Conservation (phyloP, 2,329 filamentous ascomycete species). For the Aspergillus fumigatiaffinis region DNA sequence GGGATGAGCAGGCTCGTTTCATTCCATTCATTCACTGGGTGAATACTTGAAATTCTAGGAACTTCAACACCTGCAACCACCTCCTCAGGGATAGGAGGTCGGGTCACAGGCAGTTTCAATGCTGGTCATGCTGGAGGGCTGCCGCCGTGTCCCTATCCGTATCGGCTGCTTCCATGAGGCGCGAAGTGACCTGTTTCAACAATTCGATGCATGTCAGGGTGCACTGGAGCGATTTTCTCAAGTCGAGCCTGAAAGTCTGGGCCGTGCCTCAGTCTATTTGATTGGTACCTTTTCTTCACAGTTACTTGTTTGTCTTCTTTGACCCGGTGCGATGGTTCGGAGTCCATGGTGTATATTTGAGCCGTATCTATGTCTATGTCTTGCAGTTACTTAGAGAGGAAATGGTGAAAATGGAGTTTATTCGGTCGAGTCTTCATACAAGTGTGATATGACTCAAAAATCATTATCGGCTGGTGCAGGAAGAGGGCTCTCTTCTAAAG, state of each 20-base stretch:
- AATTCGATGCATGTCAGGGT: background rate
- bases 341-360: background rate
- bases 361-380: background rate
- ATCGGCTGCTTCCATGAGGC: constrained; percentile 7
- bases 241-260: background rate
- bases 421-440: background rate
- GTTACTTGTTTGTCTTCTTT: background rate
- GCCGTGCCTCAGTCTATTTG: background rate
- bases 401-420: constrained; percentile 13
- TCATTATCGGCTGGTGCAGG: background rate
- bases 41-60: constrained; percentile 9
- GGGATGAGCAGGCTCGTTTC: background rate
- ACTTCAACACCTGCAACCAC: background rate
- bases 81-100: background rate
- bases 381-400: constrained; percentile 10
- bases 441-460: background rate
- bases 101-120: background rate
- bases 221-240: background rate
- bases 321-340: constrained; percentile 1
- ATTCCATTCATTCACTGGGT: background rate
- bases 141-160: background rate
- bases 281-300: background rate
- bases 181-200: constrained; percentile 4
- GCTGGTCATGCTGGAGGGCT: constrained; percentile 13
- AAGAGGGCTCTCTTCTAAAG: background rate